A percentile compares a stretch with the other conserved stretches of the same genome.
phyloP scores from a whole-genome alignment of 2,329 filamentous ascomycete genomes.

The Zelopaecilomyces penicillatus region DNA sequence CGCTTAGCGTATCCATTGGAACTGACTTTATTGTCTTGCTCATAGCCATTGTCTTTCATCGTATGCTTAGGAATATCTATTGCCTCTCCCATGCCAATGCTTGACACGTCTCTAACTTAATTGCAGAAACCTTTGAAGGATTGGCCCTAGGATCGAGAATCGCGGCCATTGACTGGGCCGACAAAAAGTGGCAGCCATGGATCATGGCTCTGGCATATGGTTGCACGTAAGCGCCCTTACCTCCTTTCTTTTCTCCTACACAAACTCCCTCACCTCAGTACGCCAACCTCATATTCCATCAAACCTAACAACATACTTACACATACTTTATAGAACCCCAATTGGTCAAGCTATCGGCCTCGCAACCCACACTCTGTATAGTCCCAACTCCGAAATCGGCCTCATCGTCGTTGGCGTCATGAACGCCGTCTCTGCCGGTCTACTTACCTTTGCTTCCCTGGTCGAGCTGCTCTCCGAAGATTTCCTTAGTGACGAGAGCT shows the following conservation, averaged over 20 bases:
- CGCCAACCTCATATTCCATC: background rate
- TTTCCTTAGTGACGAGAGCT: constrained; percentile 58
- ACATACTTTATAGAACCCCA: constrained; percentile 45
- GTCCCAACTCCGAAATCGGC: constrained; percentile 56
- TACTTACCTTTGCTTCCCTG: constrained; percentile 63
- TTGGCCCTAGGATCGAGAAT: constrained; percentile 59
- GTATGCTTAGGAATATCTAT: constrained; percentile 13
- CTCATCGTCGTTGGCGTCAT: constrained; percentile 65
- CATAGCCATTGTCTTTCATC: constrained; percentile 71
- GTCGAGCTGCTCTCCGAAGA: constrained; percentile 67
- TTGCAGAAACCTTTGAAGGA: constrained; percentile 40
- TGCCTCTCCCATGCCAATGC: too few species aligned
- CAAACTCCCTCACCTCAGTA: background rate
- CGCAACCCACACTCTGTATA: constrained; percentile 60
- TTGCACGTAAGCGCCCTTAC: constrained; percentile 32
- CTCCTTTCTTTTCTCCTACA: background rate
- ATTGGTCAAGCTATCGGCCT: constrained; percentile 67
- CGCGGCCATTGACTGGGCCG: constrained; percentile 41
- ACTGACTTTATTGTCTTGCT: constrained; percentile 71
- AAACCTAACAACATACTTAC: background rate
- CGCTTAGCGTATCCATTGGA: constrained; percentile 68
- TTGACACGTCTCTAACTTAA: background rate
- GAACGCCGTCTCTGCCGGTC: constrained; percentile 63
- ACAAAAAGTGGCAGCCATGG: constrained; percentile 40
- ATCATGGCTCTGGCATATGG: constrained; percentile 51